Conservation (phyloP, 768 basidiomycete species). For the Mycena indigotica region DNA sequence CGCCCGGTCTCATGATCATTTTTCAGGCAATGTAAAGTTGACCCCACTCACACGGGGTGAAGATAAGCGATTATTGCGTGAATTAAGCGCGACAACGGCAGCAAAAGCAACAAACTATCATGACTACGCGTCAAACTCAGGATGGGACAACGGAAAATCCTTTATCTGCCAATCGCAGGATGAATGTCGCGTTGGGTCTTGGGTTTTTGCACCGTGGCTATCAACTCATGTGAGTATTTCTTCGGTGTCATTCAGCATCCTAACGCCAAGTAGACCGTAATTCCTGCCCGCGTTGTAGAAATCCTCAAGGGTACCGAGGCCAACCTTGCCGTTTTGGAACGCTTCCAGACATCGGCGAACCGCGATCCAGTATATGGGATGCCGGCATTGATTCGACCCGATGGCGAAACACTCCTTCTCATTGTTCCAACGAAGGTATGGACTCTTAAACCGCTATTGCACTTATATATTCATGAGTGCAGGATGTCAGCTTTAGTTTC, state of each 20-base stretch:
- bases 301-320: not conserved
- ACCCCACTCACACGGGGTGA: not conserved
- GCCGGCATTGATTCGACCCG: not conserved
- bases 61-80: too few relatives aligned
- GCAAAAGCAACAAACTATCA: constrained; percentile 10
- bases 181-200: not conserved
- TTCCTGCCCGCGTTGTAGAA: too few relatives aligned
- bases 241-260: not conserved
- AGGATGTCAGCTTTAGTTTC: constrained; percentile 9
- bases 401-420: not conserved
- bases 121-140: constrained; percentile 3
- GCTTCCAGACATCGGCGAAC: not conserved
- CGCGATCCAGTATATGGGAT: constrained; percentile 5
- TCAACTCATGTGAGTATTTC: not conserved
- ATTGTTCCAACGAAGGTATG: constrained; percentile 8
- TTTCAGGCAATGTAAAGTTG: constrained; percentile 7
- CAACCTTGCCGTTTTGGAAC: not conserved
- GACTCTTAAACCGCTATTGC: not conserved
- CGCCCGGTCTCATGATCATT: not conserved
- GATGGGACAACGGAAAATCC: too few relatives aligned
- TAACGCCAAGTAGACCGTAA: not conserved
- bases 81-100: constrained; percentile 8
- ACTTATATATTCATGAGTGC: not conserved
- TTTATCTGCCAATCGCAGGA: not conserved
- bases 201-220: not conserved